phyloP scores from a whole-genome alignment of 1,139 yeast genomes.

The Saccharomyces uvarum region DNA sequence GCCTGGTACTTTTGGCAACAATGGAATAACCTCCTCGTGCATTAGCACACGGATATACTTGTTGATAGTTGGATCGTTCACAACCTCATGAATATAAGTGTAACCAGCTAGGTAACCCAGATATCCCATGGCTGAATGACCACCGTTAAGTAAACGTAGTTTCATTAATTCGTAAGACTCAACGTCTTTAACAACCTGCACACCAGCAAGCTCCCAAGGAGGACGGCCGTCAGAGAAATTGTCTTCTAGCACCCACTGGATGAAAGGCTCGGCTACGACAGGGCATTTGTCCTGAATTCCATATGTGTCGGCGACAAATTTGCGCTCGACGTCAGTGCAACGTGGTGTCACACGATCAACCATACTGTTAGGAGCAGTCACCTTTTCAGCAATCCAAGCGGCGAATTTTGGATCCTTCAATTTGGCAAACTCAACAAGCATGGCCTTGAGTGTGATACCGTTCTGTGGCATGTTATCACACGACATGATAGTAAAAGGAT shows the following conservation, averaged over 20 bases:
- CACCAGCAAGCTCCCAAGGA: constrained; percentile 7
- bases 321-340: constrained; percentile 6
- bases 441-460: constrained; percentile 6
- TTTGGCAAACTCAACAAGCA: constrained; percentile 7
- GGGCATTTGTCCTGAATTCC: constrained; percentile 3
- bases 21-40: neutral
- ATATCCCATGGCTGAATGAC: constrained; percentile 7
- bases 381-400: constrained; percentile 4
- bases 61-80: constrained; percentile 4
- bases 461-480: constrained; percentile 9
- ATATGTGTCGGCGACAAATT: neutral
- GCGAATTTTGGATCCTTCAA: constrained; percentile 4
- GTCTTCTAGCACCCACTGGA: constrained; percentile 9
- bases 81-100: constrained; percentile 6
- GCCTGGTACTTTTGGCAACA: neutral
- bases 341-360: constrained; percentile 9
- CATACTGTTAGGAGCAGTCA: constrained; percentile 8
- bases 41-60: neutral
- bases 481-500: constrained; percentile 6
- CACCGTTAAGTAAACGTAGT: constrained; percentile 7
- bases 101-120: constrained; percentile 7
- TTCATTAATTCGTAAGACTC: constrained; percentile 4
- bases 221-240: constrained; percentile 7
- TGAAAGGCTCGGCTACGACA: constrained; percentile 7
- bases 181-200: constrained; percentile 6